Base-by-base conservation (phyloP, 768 basidiomycete species). In the Boletus pseudopeckii region DNA sequence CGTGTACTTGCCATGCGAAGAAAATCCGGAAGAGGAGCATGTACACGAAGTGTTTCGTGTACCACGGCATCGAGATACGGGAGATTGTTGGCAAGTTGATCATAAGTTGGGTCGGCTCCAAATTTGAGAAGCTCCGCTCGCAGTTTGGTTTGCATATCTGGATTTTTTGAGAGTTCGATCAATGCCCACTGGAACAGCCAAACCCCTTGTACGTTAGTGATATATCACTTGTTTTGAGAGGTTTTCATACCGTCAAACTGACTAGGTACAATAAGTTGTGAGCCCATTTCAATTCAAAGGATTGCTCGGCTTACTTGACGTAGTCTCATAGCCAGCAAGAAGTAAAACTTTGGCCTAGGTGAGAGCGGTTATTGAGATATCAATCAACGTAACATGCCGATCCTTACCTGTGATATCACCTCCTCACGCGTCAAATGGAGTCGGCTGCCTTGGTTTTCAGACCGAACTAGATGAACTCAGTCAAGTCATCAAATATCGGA, bases 51-150 rank as follows among this genome's bases (percentile, higher is more conserved):
- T 0, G 67, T 68, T 59, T 80, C 80, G 39, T 75, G 75, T 1
- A 75, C 73, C 4, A 80, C 71, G 0, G 79, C 77, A 57, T 84
- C 81, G 6, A 85, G 77, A 60, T 80, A 84, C 0, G 81, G 82
- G 7, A 86, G 65, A 20, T 53, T 71, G 10, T 74, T 74, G 3
- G 69, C 72, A 6, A 85, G 72, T 52, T 82, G 78, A 36, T 83
- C 81, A 66, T 77, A 83, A 0, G 75, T 77, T 15, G 82, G 81
- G 60, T 85, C 82, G 11, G 50, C 50, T 17, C 61, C 67, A 1
- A 73, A 65, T 6, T 68, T 57, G 8, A 86, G 69, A 3, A 86
- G 69, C 50, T 86, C 83, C 9, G 75, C 66, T 41, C 82, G 76
- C 11, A 85, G 66, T 43, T 72, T 77, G 10, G 66, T 57, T 62